These are phyloP conservation scores for Prosopis cineraria DNA, from an alignment of 306 rosid genomes.

Conservation along the genomic window DNA sequence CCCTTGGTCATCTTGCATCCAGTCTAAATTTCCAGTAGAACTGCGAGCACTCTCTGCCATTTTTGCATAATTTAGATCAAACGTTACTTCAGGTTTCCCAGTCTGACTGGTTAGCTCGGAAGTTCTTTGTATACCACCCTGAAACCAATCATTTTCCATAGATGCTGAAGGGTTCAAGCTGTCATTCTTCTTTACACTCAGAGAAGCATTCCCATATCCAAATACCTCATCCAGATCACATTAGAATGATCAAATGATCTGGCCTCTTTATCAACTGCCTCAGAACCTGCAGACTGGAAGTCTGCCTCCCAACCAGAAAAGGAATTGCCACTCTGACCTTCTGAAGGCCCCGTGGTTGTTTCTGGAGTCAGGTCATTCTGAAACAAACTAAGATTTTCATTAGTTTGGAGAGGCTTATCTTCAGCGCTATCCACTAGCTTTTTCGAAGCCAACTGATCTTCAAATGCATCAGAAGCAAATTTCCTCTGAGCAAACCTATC, in stretches of 20 bases:
- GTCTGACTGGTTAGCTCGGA: constrained; percentile 42
- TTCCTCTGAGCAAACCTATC: constrained; percentile 53
- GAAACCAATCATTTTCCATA: constrained; percentile 55
- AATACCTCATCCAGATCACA: constrained; percentile 50
- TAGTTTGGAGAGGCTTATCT: constrained; percentile 38
- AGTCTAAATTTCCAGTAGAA: constrained; percentile 48
- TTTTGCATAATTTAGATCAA: constrained; percentile 35
- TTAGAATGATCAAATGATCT: constrained; percentile 50
- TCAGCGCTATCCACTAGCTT: constrained; percentile 27
- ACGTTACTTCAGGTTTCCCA: constrained; percentile 42
- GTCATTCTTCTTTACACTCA: constrained; percentile 40
- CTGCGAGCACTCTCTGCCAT: constrained; percentile 41
- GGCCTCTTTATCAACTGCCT: constrained; percentile 40
- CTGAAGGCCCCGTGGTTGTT: constrained; percentile 38
- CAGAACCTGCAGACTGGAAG: constrained; percentile 61
- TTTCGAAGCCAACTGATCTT: constrained; percentile 34
- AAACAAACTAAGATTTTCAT: constrained; percentile 60
- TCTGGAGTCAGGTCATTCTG: constrained; percentile 51
- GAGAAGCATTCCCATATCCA: constrained; percentile 44
- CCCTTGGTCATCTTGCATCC: constrained; percentile 57
- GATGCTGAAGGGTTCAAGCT: constrained; percentile 49
- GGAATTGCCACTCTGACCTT: constrained; percentile 51
- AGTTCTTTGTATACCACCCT: constrained; percentile 53
- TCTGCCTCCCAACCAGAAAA: constrained; percentile 77
- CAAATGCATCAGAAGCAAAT: constrained; percentile 35